Conservation (phyloP, 768 basidiomycete genomes). For the Boletales sp. region DNA sequence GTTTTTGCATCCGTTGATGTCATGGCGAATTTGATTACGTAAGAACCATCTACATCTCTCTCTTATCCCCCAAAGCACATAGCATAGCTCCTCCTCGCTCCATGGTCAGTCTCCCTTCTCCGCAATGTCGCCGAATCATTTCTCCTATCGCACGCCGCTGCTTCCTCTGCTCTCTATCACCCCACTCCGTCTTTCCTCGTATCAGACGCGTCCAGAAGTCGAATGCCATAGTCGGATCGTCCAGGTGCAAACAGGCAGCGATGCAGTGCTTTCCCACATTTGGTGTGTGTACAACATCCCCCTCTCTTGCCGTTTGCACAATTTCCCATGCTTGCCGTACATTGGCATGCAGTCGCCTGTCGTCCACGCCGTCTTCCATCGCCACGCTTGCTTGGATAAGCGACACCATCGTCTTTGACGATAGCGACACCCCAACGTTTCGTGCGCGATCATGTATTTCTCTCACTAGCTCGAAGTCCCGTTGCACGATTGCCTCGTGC, state of each 20-base stretch:
- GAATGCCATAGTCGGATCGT: constrained; percentile 52
- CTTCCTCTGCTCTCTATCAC: constrained; percentile 41
- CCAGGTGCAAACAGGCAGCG: constrained; percentile 43
- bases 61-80: constrained; percentile 10
- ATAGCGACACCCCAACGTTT: constrained; percentile 36
- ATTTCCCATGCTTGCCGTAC: constrained; percentile 42
- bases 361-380: constrained; percentile 21
- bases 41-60: constrained; percentile 9
- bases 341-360: constrained; percentile 28
- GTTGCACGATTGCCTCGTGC: constrained; percentile 49
- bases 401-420: constrained; percentile 46
- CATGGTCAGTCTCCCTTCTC: constrained; percentile 24
- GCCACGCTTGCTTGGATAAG: constrained; percentile 44
- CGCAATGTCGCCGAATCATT: constrained; percentile 29
- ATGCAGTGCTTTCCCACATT: constrained; percentile 53
- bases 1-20: no score
- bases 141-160: constrained; percentile 41
- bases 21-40: not conserved
- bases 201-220: constrained; percentile 56
- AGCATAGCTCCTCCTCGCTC: constrained; percentile 19
- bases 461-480: constrained; percentile 42
- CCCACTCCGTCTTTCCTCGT: constrained; percentile 42
- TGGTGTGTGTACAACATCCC: constrained; percentile 38
- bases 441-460: constrained; percentile 40
- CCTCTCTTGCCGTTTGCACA: constrained; percentile 35